Evolutionary conservation across 2,329 filamentous ascomycete genomes (phyloP).

Genomic region (Cladosporium sp.): DNA sequence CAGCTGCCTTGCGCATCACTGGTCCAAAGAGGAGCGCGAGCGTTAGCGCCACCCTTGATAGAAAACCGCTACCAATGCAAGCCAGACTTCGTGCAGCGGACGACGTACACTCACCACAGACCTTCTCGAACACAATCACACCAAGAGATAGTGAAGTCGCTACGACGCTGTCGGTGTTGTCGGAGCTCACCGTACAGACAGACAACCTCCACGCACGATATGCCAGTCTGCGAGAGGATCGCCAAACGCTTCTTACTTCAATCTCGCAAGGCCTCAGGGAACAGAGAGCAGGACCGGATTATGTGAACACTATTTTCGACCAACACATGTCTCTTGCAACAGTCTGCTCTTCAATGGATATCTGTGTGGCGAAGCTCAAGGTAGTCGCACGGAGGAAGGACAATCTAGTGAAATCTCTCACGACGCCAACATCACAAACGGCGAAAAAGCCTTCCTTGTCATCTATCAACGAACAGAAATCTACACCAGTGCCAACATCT

Average conservation of each 20-base stretch:
- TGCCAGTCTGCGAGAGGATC: constrained; percentile 31
- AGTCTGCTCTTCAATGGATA: constrained; percentile 36
- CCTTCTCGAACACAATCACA: too few species aligned
- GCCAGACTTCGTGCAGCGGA: background rate
- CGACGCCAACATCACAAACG: background rate
- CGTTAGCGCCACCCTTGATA: constrained; percentile 1
- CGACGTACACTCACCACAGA: background rate
- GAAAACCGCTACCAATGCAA: background rate
- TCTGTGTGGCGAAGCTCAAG: constrained; percentile 37
- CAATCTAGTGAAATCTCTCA: constrained; percentile 6
- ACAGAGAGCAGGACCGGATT: constrained; percentile 28
- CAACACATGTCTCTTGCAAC: constrained; percentile 35
- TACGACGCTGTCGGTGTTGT: constrained; percentile 11
- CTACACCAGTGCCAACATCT: background rate
- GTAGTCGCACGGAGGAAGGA: constrained; percentile 35
- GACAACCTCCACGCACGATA: constrained; percentile 33
- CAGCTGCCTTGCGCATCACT: constrained; percentile 3
- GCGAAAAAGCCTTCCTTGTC: background rate
- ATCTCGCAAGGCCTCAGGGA: constrained; percentile 30
- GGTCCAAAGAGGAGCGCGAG: constrained; percentile 6
- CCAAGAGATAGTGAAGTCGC: background rate
- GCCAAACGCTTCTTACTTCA: constrained; percentile 30
- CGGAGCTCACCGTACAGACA: constrained; percentile 28
- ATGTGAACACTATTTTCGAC: constrained; percentile 31
- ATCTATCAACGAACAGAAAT: background rate